Evolutionary conservation across 306 rosid genomes (phyloP).

Genomic region (Trifolium fragiferum): DNA sequence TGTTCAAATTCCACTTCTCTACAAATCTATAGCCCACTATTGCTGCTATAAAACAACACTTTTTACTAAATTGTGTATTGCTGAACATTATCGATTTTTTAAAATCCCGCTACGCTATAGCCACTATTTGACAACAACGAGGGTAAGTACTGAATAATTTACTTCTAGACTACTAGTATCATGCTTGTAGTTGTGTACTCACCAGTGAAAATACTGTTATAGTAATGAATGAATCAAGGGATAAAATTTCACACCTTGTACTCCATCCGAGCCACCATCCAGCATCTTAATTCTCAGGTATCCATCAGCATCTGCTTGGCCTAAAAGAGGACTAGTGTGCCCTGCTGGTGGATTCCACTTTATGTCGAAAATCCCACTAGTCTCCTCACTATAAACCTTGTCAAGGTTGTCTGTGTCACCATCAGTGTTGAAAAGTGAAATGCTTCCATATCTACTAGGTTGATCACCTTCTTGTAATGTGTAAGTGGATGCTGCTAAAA

Average conservation of each 20-base stretch:
- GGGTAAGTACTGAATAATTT: background rate
- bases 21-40: background rate
- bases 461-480: constrained; percentile 71
- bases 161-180: background rate
- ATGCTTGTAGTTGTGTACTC: background rate
- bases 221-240: constrained; percentile 25
- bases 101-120: background rate
- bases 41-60: background rate
- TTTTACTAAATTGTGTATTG: background rate
- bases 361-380: constrained; percentile 79
- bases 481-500: constrained; percentile 85
- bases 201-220: background rate
- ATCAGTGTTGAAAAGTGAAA: constrained; percentile 65
- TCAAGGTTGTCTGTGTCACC: constrained; percentile 50
- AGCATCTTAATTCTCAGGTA: constrained; percentile 71
- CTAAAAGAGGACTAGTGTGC: constrained; percentile 59
- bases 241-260: constrained; percentile 53
- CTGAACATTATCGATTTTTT: background rate
- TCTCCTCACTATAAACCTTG: constrained; percentile 54
- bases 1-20: background rate
- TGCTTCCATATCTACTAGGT: constrained; percentile 76
- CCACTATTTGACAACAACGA: background rate
- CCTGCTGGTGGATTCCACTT: constrained; percentile 75
- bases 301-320: constrained; percentile 87
- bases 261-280: constrained; percentile 45